A percentile compares a stretch with the other conserved stretches of the same genome.
These are phyloP conservation scores for Suillus subalutaceus DNA, from an alignment of 768 basidiomycete genomes.

Conservation along the genomic window DNA sequence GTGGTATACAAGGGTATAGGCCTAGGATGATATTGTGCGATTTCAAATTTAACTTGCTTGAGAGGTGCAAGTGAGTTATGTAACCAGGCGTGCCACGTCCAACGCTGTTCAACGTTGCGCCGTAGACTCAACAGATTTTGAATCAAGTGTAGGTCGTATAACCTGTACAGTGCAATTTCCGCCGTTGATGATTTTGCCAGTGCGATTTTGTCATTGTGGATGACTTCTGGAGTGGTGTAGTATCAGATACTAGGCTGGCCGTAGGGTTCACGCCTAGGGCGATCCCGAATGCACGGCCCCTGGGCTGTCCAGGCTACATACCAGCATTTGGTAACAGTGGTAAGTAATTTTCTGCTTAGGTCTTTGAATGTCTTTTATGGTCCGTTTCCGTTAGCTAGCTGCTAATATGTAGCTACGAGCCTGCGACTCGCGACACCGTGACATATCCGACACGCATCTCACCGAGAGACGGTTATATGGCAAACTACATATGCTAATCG, in stretches of 20 bases:
- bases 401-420: neutral
- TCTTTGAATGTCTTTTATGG: neutral
- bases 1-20: neutral
- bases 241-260: neutral
- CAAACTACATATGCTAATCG: neutral
- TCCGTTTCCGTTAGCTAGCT: neutral
- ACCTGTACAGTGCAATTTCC: neutral
- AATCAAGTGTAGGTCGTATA: neutral
- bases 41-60: neutral
- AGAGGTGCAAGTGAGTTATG: neutral
- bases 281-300: neutral
- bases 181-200: neutral
- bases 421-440: neutral
- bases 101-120: neutral
- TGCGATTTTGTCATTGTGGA: neutral
- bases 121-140: neutral
- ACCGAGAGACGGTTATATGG: neutral
- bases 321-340: too few species aligned
- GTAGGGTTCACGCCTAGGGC: neutral
- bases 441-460: neutral
- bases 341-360: neutral
- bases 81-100: neutral
- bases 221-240: neutral
- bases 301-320: neutral
- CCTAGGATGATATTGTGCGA: neutral